A percentile compares a stretch with the other conserved stretches of the same genome.
Conservation (phyloP, 169 alveolate species). For the Eimeria maxima region DNA sequence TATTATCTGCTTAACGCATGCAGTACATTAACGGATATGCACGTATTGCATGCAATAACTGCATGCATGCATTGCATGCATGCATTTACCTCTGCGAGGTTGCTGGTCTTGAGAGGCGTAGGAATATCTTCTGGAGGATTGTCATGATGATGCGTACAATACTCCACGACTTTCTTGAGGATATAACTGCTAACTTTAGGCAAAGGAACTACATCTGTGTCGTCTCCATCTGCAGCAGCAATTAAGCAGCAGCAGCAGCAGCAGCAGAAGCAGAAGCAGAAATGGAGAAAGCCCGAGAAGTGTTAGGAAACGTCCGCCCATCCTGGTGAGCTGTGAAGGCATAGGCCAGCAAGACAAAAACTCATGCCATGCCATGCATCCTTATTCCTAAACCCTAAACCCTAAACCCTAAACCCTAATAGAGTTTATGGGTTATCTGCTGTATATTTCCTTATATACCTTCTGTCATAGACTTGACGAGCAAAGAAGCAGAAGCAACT, state of each 20-base stretch:
- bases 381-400: too few species aligned
- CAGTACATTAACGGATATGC: not conserved
- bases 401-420: too few species aligned
- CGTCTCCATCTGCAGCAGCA: conserved; percentile 90
- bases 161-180: conserved; percentile 94
- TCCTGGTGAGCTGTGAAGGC: too few species aligned
- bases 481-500: conserved; percentile 93
- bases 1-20: too few species aligned
- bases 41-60: not conserved
- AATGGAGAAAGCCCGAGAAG: too few species aligned
- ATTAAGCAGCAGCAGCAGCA: not conserved
- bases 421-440: too few species aligned
- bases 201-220: conserved; percentile 96
- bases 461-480: conserved; percentile 95
- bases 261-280: not conserved
- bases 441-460: conserved; percentile 79
- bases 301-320: too few species aligned
- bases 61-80: not conserved
- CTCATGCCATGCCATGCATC: too few species aligned
- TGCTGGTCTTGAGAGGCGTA: conserved; percentile 95
- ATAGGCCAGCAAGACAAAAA: too few species aligned
- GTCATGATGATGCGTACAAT: conserved; percentile 95
- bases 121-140: conserved; percentile 96
- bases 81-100: conserved; percentile 88
- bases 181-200: conserved; percentile 95